Evolutionary conservation across 176 grass and related monocot genomes (phyloP).

Genomic region (Leersia perrieri): DNA sequence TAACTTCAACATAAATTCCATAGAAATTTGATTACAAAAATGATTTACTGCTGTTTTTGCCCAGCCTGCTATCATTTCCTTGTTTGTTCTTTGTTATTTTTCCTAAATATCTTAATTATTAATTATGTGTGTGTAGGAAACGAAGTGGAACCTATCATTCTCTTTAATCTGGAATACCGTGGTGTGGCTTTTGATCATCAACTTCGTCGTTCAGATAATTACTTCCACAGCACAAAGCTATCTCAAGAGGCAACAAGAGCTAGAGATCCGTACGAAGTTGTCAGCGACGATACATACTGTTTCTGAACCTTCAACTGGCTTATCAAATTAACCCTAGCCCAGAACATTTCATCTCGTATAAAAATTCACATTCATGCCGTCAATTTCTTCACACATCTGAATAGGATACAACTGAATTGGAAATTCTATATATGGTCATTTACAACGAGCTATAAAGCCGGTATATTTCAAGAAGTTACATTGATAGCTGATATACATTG

Average conservation of each 20-base stretch:
- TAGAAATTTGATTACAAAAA: neutral
- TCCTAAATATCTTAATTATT: constrained; percentile 8
- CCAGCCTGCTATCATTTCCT: neutral
- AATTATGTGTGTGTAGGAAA: constrained; percentile 49
- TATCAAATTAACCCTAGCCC: constrained; percentile 18
- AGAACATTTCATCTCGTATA: neutral
- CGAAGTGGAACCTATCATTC: constrained; percentile 74
- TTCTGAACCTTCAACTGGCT: constrained; percentile 32
- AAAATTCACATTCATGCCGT: neutral
- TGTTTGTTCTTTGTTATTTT: neutral
- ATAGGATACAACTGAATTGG: neutral
- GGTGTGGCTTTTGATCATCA: constrained; percentile 76
- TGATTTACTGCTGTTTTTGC: neutral
- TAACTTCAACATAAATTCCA: neutral
- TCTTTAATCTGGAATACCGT: constrained; percentile 77
- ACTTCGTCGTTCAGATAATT: constrained; percentile 89
- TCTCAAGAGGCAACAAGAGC: constrained; percentile 69
- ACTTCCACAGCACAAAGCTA: constrained; percentile 79
- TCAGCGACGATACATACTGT: neutral
- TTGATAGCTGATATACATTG: constrained; percentile 17
- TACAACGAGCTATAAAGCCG: neutral
- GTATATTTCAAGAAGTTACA: constrained; percentile 14
- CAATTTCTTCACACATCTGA: neutral
- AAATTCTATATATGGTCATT: neutral
- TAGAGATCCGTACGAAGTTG: constrained; percentile 59